Base-by-base conservation (phyloP, 2,329 filamentous ascomycete species). In the Fragosphaeria purpurea region DNA sequence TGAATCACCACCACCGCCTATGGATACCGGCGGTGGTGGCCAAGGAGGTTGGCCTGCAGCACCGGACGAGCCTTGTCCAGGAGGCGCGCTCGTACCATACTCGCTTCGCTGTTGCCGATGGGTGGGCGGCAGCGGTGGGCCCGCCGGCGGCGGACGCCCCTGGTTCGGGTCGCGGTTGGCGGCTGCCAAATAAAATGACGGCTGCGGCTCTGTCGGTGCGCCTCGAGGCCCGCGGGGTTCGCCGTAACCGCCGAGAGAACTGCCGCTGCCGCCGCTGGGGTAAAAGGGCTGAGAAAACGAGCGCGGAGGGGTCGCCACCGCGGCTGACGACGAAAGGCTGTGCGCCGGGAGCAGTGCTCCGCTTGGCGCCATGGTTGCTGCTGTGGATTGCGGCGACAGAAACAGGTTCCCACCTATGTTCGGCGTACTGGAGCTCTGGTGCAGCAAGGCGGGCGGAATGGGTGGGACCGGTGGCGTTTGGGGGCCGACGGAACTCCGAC, bases 221-320 rank as follows among this genome's bases (percentile, higher is more conserved):
- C 41, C 32, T 4, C 31, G 45, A 34, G 45, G 32, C 3, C 47
- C 37, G 13, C 41, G 39, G 41, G 30, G 13, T 40, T 41, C 48
- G 3, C 48, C 43, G 10, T 42, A 39, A 2, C 42, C 40, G 6
- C 40, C n/a, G 12, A 42, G 31, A 31, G 11, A 7, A 10, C 47
- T 10, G 6, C 50, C 38, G 1, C 31, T 30, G 5, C 45, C 38
- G 7, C 47, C 42, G 34, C 48, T 31, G 1, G 46, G 8, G 30
- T 50, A 58, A 12, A 50, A 42, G 9, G 57, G 53, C 40, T 60
- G 57, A 1, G 55, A 53, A 48, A 54, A 57, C 9, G 57, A 51
- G 7, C 59, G 55, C 30, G 55, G 53, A 7, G 58, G 50, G 38
- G 55, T 53, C 22, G 55, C 48, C 8, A 46, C 34, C 6, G 51